Conservation (phyloP, 345 rosid genomes). For the Eucalyptus curtisii region DNA sequence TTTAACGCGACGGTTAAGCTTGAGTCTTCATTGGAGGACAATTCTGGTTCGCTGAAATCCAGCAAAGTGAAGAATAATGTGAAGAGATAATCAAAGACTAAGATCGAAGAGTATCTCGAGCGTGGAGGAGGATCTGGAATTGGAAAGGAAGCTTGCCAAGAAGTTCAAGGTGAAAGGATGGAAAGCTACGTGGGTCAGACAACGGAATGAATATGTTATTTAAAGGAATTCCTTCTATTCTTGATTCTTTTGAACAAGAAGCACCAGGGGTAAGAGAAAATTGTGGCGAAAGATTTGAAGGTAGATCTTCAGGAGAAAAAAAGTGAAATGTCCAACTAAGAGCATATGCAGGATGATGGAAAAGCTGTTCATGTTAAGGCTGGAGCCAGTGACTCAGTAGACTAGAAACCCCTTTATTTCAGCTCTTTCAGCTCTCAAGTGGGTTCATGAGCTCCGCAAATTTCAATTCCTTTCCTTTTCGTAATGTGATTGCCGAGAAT, state of each 20-base stretch:
- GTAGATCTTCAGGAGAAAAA: background rate
- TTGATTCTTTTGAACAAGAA: conserved; percentile 20
- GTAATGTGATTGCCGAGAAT: no score
- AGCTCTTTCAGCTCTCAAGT: no score
- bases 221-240: conserved; percentile 28
- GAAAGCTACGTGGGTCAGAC: conserved; percentile 49
- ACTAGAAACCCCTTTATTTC: background rate
- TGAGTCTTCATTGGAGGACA: no score
- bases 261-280: background rate
- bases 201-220: conserved; percentile 42
- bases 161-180: conserved; percentile 63
- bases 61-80: no score
- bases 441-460: no score
- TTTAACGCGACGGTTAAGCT: no score
- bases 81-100: no score
- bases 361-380: background rate
- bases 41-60: no score
- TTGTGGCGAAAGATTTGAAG: background rate
- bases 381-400: background rate
- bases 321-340: background rate
- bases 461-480: no score
- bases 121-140: conserved; percentile 33
- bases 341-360: background rate
- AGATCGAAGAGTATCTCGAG: no score
- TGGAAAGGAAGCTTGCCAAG: conserved; percentile 81